phyloP scores from a whole-genome alignment of 2,329 filamentous ascomycete species.

The Bipolaris victoriae region DNA sequence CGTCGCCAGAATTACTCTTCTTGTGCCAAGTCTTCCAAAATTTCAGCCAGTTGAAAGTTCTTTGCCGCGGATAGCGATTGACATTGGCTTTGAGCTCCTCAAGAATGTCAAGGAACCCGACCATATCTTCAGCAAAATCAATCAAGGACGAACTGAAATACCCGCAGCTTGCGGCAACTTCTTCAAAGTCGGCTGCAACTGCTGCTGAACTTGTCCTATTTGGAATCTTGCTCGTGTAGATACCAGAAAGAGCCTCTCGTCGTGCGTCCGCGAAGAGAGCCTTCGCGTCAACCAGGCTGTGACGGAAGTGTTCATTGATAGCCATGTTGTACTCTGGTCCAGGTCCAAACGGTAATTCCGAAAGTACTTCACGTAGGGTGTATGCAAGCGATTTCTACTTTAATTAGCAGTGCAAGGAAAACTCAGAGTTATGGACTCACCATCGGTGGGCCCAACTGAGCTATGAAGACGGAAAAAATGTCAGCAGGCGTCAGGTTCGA shows the following conservation, averaged over 20 bases:
- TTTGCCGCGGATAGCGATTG: conserved; percentile 65
- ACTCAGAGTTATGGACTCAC: conserved; percentile 39
- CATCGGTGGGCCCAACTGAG: conserved; percentile 88
- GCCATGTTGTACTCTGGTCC: conserved; percentile 71
- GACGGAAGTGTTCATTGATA: conserved; percentile 79
- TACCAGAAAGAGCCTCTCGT: conserved; percentile 73
- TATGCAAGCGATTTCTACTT: conserved; percentile 82
- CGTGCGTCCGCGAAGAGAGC: conserved; percentile 78
- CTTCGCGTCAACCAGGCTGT: conserved; percentile 81
- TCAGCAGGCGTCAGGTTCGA: conserved; percentile 67
- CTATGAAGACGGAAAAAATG: conserved; percentile 91
- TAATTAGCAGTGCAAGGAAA: conserved; percentile 25
- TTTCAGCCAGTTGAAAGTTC: conserved; percentile 83
- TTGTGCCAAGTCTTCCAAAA: conserved; percentile 66
- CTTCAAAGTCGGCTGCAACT: conserved; percentile 90
- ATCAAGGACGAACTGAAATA: conserved; percentile 94
- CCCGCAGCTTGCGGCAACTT: conserved; percentile 95
- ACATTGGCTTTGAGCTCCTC: conserved; percentile 81
- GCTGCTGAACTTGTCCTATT: conserved; percentile 71
- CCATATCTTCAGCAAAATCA: conserved; percentile 89
- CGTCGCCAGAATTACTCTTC: conserved; percentile 18
- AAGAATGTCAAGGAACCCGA: conserved; percentile 79
- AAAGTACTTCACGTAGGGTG: conserved; percentile 85
- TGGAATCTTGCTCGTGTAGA: conserved; percentile 82
- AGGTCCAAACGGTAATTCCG: conserved; percentile 81